Percentiles rank a stretch among this genome's conserved stretches.
phyloP scores from a whole-genome alignment of 768 basidiomycete genomes.

The Podaxis sp. region DNA sequence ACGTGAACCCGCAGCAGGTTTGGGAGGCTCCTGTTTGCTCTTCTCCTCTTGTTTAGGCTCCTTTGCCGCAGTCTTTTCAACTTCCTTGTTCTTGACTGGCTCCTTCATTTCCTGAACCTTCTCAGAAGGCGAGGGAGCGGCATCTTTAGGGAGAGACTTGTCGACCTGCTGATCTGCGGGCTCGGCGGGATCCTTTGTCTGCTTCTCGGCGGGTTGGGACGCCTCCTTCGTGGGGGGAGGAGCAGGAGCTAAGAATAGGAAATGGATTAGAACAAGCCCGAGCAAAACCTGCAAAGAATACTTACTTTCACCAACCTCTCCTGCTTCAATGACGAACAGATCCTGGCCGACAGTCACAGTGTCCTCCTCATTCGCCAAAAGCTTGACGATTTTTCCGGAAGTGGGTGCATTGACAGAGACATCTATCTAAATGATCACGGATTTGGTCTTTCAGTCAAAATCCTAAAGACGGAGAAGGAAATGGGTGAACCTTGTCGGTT shows the following conservation, averaged over 20 bases:
- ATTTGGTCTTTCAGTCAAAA: slow-evolving; percentile 6
- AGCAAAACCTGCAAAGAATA: slow-evolving; percentile 10
- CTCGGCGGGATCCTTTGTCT: slow-evolving; percentile 39
- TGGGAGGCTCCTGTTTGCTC: slow-evolving; percentile 28
- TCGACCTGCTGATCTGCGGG: slow-evolving; percentile 49
- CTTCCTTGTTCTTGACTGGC: slow-evolving; percentile 28
- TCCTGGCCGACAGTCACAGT: slow-evolving; percentile 96
- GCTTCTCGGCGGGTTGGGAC: slow-evolving; percentile 21
- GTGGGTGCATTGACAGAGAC: slow-evolving; percentile 93
- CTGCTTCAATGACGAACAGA: slow-evolving; percentile 86
- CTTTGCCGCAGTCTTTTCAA: slow-evolving; percentile 36
- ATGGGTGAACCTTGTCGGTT: slow-evolving; percentile 84
- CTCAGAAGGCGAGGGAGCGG: slow-evolving; percentile 37
- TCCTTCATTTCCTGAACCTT: slow-evolving; percentile 24
- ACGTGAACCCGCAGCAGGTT: slow-evolving; percentile 50
- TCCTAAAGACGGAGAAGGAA: slow-evolving; percentile 5
- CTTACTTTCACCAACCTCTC: slow-evolving; percentile 57
- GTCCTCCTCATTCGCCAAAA: slow-evolving; percentile 88
- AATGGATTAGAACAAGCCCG: slow-evolving; percentile 5
- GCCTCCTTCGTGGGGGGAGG: slow-evolving; percentile 36
- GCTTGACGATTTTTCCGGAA: slow-evolving; percentile 84
- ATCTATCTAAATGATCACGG: slow-evolving; percentile 68
- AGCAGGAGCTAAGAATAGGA: slow-evolving; percentile 2
- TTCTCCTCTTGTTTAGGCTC: slow-evolving; percentile 32
- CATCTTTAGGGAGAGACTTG: slow-evolving; percentile 44